A percentile compares a stretch with the other conserved stretches of the same genome.
These are phyloP conservation scores for Mrakia hoshinonis DNA, from an alignment of 768 basidiomycete genomes.

Conservation along the genomic window DNA sequence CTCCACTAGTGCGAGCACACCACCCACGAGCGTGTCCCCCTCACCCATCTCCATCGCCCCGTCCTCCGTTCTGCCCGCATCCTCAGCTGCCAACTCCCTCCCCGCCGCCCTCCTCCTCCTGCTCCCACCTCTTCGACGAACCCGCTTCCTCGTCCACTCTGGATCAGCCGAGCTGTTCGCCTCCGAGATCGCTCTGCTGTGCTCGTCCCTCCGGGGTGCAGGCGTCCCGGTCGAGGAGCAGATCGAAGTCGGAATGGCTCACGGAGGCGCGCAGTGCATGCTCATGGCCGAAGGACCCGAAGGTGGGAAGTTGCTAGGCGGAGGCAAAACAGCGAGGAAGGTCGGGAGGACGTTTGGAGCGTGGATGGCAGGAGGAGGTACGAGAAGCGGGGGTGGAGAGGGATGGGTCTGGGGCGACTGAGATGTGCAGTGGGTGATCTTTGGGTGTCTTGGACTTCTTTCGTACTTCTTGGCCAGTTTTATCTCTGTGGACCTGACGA, in stretches of 20 bases:
- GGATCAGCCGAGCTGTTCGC: slow-evolving; percentile 1
- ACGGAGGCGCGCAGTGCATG: background rate
- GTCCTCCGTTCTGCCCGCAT: background rate
- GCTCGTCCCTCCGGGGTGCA: background rate
- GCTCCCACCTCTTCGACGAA: background rate
- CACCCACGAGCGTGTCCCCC: background rate
- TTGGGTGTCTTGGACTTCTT: too few species aligned
- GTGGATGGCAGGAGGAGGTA: background rate
- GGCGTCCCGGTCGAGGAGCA: background rate
- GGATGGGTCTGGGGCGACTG: slow-evolving; percentile 6
- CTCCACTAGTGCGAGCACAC: background rate
- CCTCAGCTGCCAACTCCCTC: background rate
- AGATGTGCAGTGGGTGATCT: too few species aligned
- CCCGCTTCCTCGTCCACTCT: background rate
- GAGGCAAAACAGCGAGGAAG: slow-evolving; percentile 1
- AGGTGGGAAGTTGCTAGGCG: background rate
- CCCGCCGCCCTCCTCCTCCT: background rate
- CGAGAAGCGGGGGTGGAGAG: background rate
- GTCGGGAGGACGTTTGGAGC: background rate
- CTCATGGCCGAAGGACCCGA: background rate
- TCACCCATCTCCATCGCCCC: background rate
- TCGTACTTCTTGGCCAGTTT: too few species aligned
- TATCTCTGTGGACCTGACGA: too few species aligned
- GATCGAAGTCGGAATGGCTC: background rate
- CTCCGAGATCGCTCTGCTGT: background rate